A percentile compares a stretch with the other conserved stretches of the same genome.
Evolutionary conservation across 495 filamentous ascomycete genomes (phyloP).

Genomic region (Jackrogersella multiformis): DNA sequence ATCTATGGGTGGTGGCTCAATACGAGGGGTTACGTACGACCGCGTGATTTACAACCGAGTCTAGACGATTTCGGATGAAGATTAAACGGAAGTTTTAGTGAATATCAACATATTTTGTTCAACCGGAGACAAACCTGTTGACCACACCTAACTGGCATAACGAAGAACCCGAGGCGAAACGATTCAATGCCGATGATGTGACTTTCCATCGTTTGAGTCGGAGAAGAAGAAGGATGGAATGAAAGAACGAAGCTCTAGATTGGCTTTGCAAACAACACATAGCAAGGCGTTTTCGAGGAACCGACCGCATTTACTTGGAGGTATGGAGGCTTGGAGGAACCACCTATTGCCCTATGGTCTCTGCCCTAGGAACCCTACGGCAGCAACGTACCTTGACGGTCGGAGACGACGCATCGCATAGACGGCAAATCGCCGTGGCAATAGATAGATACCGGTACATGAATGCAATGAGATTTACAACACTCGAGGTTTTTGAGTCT

Average conservation of each 20-base stretch:
- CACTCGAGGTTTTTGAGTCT: background rate
- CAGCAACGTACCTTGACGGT: background rate
- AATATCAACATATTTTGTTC: background rate
- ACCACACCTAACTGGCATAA: background rate
- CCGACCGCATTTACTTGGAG: conserved; percentile 21
- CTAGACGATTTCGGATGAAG: background rate
- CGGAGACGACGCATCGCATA: conserved; percentile 6
- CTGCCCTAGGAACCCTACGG: conserved; percentile 9
- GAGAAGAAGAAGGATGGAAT: background rate
- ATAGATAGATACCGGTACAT: conserved; percentile 20
- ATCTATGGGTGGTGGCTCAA: conserved; percentile 82
- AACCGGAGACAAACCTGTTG: background rate
- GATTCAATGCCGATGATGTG: background rate
- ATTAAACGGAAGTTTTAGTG: background rate
- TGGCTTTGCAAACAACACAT: conserved; percentile 15
- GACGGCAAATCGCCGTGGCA: background rate
- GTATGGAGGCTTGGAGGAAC: background rate
- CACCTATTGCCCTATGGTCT: background rate
- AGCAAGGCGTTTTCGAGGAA: conserved; percentile 36
- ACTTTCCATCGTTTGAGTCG: background rate
- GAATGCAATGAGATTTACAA: conserved; percentile 21
- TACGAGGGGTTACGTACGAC: conserved; percentile 78
- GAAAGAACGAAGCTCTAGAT: conserved; percentile 2
- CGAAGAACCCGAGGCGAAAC: background rate
- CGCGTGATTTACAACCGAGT: conserved; percentile 64